phyloP scores from a whole-genome alignment of 176 grass and related monocot species.

The Guadua angustifolia region DNA sequence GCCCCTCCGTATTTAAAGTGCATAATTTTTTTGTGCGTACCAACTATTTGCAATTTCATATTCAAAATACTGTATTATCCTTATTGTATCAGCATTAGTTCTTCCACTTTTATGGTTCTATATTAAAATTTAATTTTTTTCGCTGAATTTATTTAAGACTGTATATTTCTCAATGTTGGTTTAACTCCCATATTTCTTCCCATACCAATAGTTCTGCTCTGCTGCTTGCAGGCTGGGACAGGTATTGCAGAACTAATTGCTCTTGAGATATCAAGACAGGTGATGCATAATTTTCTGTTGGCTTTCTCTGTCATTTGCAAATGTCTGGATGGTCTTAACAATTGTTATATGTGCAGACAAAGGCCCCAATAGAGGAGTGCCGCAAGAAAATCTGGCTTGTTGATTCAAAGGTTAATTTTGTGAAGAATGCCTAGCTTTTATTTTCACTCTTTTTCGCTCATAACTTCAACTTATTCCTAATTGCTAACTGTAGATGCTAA shows the following conservation, averaged over 20 bases:
- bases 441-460: constrained; percentile 17
- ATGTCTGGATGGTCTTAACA: constrained; percentile 23
- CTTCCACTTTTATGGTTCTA: constrained; percentile 28
- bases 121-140: not conserved
- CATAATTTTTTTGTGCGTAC: not conserved
- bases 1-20: not conserved
- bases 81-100: not conserved
- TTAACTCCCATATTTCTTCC: constrained; percentile 15
- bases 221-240: constrained; percentile 74
- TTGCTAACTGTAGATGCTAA: constrained; percentile 45
- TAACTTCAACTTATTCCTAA: not conserved
- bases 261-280: constrained; percentile 96
- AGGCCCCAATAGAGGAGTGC: constrained; percentile 71
- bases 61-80: constrained; percentile 5
- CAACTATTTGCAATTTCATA: constrained; percentile 25
- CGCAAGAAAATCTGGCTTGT: constrained; percentile 97
- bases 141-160: constrained; percentile 5
- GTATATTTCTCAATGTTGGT: not conserved
- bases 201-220: constrained; percentile 27
- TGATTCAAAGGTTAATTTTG: constrained; percentile 80
- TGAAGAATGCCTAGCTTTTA: not conserved
- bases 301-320: not conserved
- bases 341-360: constrained; percentile 58
- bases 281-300: constrained; percentile 36
- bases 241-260: constrained; percentile 97